phyloP scores from a whole-genome alignment of 1,139 yeast species.

The Dujonia santamariae region DNA sequence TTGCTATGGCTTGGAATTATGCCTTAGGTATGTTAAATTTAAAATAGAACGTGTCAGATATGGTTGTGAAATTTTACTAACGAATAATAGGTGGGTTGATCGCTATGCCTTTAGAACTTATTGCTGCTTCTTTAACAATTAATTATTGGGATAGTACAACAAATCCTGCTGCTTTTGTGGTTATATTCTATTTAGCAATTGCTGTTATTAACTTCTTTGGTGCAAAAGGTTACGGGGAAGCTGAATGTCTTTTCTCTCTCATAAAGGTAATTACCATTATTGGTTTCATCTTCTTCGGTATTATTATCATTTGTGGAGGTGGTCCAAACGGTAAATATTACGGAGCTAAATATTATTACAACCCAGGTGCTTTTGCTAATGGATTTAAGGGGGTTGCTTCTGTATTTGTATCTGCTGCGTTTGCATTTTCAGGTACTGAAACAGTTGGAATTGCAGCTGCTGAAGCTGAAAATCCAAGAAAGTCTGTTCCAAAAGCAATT shows the following conservation, averaged over 20 bases:
- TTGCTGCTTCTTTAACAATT: conserved; percentile 31
- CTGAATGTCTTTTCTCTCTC: conserved; percentile 29
- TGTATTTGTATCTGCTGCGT: conserved; percentile 38
- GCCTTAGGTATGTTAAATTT: too few relatives aligned
- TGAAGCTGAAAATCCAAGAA: conserved; percentile 40
- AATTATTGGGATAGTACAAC: conserved; percentile 26
- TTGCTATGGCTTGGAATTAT: conserved; percentile 44
- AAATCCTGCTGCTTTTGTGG: conserved; percentile 31
- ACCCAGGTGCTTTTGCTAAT: conserved; percentile 31
- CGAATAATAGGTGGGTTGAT: conserved; percentile 19
- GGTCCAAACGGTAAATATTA: conserved; percentile 25
- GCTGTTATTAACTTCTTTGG: conserved; percentile 30
- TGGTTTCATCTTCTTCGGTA: conserved; percentile 28
- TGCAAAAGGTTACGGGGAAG: conserved; percentile 32
- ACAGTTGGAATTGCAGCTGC: conserved; percentile 42
- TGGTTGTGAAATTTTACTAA: too few relatives aligned
- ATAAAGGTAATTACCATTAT: conserved; percentile 30
- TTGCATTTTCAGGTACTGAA: conserved; percentile 40
- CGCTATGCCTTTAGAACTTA: conserved; percentile 25
- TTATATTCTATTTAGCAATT: conserved; percentile 27
- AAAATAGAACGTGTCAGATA: too few relatives aligned
- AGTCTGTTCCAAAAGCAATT: conserved; percentile 40
- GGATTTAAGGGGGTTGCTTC: conserved; percentile 42
- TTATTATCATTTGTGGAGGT: conserved; percentile 32
- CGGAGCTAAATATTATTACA: conserved; percentile 27